Conservation (phyloP, 768 basidiomycete species). For the Tricholoma saponaceum region DNA sequence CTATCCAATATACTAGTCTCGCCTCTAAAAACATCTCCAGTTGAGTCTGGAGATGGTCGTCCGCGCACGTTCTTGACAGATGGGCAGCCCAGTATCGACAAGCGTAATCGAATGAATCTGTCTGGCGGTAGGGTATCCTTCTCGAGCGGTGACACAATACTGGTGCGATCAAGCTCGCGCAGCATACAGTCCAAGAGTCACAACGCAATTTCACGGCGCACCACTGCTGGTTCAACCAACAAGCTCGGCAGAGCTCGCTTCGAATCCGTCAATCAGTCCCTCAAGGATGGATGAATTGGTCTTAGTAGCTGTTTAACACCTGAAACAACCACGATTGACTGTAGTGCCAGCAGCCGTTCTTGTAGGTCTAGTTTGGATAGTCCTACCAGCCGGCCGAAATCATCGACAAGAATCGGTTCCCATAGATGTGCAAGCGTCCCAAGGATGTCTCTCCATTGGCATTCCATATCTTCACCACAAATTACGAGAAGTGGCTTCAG, state of each 20-base stretch:
- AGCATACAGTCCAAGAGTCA: conserved; percentile 9
- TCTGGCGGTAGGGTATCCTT: conserved; percentile 1
- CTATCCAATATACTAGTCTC: conserved; percentile 13
- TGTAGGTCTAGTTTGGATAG: conserved; percentile 2
- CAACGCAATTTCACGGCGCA: conserved; percentile 7
- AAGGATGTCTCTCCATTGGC: conserved; percentile 3
- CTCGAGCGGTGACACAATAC: neutral
- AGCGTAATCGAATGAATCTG: conserved; percentile 11
- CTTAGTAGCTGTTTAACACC: conserved; percentile 1
- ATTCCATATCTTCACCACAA: neutral
- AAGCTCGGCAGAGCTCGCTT: conserved; percentile 4
- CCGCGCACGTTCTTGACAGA: conserved; percentile 2
- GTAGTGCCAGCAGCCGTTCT: conserved; percentile 2
- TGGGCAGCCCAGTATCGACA: conserved; percentile 17
- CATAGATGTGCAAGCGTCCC: conserved; percentile 8
- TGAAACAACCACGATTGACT: conserved; percentile 5
- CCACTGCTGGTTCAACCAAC: conserved; percentile 5
- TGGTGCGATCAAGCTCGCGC: conserved; percentile 3
- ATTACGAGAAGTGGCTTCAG: conserved; percentile 2
- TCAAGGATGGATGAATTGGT: conserved; percentile 8
- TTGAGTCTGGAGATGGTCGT: conserved; percentile 2
- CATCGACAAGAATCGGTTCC: conserved; percentile 3
- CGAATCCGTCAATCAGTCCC: conserved; percentile 10
- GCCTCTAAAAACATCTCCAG: conserved; percentile 10
- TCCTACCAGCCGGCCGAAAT: conserved; percentile 1